Evolutionary conservation across 75 land plant genomes (phyloP).

Genomic region (Ceratopteris richardii): DNA sequence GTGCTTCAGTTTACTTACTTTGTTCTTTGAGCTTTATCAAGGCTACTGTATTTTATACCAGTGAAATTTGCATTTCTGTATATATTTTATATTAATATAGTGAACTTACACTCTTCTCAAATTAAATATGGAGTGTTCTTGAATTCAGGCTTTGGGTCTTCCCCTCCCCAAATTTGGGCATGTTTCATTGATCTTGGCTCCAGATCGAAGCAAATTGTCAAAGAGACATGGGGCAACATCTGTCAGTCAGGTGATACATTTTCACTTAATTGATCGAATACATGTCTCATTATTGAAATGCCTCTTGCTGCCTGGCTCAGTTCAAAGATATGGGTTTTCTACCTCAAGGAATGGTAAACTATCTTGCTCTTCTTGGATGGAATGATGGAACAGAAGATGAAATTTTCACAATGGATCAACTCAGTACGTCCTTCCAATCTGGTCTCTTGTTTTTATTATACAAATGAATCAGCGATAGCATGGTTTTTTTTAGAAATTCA

Average conservation of each 20-base stretch:
- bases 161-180: conserved; percentile 92
- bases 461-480: too few relatives aligned
- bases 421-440: conserved; percentile 57
- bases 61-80: too few relatives aligned
- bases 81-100: too few relatives aligned
- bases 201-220: conserved; percentile 93
- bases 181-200: conserved; percentile 94
- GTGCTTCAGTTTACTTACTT: too few relatives aligned
- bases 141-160: conserved; percentile 73
- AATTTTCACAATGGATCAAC: conserved; percentile 71
- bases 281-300: neutral
- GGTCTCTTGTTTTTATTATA: neutral
- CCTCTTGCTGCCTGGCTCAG: conserved; percentile 22
- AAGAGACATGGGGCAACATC: conserved; percentile 99
- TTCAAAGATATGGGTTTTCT: conserved; percentile 92
- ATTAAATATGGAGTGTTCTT: too few relatives aligned
- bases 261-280: neutral
- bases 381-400: conserved; percentile 98
- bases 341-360: conserved; percentile 89
- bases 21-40: too few relatives aligned
- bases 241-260: conserved; percentile 73
- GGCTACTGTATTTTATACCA: too few relatives aligned
- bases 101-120: too few relatives aligned
- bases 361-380: conserved; percentile 93
- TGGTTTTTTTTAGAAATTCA: too few relatives aligned